Evolutionary conservation across 2,329 filamentous ascomycete genomes (phyloP), one percentile per base, ranked within the genome.

Genomic region (Talaromyces sp.): DNA sequence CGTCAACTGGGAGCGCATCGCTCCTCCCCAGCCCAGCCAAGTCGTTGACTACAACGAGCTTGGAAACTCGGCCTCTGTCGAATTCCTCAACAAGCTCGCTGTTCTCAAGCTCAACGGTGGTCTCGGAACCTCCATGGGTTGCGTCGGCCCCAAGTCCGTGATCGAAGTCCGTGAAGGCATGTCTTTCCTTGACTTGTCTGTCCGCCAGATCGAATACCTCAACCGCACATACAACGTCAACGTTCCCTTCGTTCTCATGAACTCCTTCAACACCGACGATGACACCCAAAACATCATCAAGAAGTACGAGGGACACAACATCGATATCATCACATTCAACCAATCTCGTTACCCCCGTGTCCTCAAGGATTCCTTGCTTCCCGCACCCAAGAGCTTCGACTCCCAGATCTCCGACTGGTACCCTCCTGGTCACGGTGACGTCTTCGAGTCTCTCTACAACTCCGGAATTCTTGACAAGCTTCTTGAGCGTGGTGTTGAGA

Each of bases 251-350:
- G 89, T 99, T 72, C 89, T 99, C 74, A 99, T 99, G 95, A 99
- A 99, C 89, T 98, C 95, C 64, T 99, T 99, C 91, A 99, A 99
- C 88, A 99, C 95, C 78, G 93, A 99, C 80, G n/a, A 94, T 75
- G 95, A 99, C 78, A 99, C 95, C 61, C 93, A 93, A 69, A 93
- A 92, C 82, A 99, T 99, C 83, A 99, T 99, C 86, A 99, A 99
- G 89, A 99, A 99, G 86, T 99, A 98, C 83, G 94, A 99, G 85
- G 95, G 95, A 70, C 95, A 99, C 88, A 97, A 97, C 80, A 96
- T 99, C 76, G 95, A 99, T 78, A 98, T 99, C 80, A 86, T 98
- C 79, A 98, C 95, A 79, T 99, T 99, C 89, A 99, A 99, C 87
- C 95, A 99, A 84, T 99, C 95, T 70, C 88, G 93, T 75, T 99